Percentiles rank a stretch among this genome's conserved stretches.
Evolutionary conservation across 768 basidiomycete genomes (phyloP).

Genomic region (Podaxis mareebaensis): DNA sequence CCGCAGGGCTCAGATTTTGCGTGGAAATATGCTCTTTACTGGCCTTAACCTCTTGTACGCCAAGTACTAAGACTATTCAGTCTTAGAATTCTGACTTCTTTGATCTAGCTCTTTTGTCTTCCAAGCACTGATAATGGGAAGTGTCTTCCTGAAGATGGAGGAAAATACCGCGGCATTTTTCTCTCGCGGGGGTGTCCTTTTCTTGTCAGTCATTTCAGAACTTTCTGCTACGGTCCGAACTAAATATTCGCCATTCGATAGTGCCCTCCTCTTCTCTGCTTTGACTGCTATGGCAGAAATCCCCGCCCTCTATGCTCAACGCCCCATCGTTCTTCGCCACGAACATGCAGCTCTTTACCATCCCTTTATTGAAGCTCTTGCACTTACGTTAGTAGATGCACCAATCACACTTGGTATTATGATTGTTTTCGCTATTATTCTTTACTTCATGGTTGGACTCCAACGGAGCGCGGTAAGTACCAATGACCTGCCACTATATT

Average conservation of each 20-base stretch:
- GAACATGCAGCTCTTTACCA: slow-evolving; percentile 59
- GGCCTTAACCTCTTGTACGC: slow-evolving; percentile 35
- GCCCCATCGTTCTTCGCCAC: slow-evolving; percentile 61
- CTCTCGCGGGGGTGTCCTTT: slow-evolving; percentile 77
- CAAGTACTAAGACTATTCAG: neutral
- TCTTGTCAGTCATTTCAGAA: slow-evolving; percentile 51
- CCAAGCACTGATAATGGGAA: slow-evolving; percentile 55
- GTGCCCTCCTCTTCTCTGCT: slow-evolving; percentile 59
- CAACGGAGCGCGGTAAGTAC: slow-evolving; percentile 41
- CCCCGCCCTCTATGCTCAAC: slow-evolving; percentile 56
- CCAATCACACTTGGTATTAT: slow-evolving; percentile 52
- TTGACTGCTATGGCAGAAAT: slow-evolving; percentile 66
- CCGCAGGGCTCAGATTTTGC: slow-evolving; percentile 44
- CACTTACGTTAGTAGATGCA: slow-evolving; percentile 60
- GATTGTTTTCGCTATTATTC: slow-evolving; percentile 43
- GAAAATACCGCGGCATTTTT: slow-evolving; percentile 62
- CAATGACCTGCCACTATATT: neutral
- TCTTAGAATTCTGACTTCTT: neutral
- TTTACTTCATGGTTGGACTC: slow-evolving; percentile 67
- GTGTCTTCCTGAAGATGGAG: slow-evolving; percentile 60
- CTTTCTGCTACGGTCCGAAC: neutral
- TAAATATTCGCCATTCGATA: slow-evolving; percentile 22
- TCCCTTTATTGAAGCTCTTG: slow-evolving; percentile 40
- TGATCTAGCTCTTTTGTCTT: slow-evolving; percentile 49
- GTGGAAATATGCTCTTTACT: slow-evolving; percentile 38